phyloP scores from a whole-genome alignment of 2,329 filamentous ascomycete species.

The Penicillium sp. region DNA sequence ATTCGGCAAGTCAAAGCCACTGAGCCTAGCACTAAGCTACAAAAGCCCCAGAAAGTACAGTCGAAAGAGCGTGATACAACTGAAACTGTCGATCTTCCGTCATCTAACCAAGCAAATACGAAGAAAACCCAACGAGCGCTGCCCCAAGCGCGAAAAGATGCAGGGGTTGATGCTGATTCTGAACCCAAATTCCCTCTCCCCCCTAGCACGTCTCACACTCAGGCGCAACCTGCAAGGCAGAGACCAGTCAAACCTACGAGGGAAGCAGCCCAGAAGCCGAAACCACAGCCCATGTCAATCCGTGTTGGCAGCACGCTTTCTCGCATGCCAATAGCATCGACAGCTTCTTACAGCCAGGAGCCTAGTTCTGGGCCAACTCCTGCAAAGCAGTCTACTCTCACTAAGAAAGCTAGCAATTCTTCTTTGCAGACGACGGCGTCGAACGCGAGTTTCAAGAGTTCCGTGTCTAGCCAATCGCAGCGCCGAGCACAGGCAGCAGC shows the following conservation, averaged over 20 bases:
- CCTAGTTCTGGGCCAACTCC: constrained; percentile 33
- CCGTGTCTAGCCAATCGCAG: constrained; percentile 57
- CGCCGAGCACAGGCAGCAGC: constrained; percentile 63
- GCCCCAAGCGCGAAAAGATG: constrained; percentile 28
- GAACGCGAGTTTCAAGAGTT: constrained; percentile 60
- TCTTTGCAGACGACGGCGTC: constrained; percentile 56
- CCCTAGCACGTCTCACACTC: constrained; percentile 17
- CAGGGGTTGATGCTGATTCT: constrained; percentile 25
- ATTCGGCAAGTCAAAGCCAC: constrained; percentile 28
- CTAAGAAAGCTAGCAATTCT: constrained; percentile 64
- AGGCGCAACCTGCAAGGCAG: constrained; percentile 28
- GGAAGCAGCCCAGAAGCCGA: constrained; percentile 41
- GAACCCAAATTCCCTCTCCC: constrained; percentile 25
- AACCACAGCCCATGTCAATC: constrained; percentile 46
- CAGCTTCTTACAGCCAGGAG: constrained; percentile 58
- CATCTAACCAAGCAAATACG: constrained; percentile 21
- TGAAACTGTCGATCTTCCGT: constrained; percentile 13
- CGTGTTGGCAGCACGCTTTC: constrained; percentile 46
- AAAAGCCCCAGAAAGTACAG: constrained; percentile 10
- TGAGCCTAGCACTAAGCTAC: constrained; percentile 24
- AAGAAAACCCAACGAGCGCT: constrained; percentile 26
- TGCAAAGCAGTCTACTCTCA: constrained; percentile 44
- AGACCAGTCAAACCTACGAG: constrained; percentile 43
- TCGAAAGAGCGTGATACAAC: constrained; percentile 30
- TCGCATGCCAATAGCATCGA: constrained; percentile 42